A percentile compares a stretch with the other conserved stretches of the same genome.
These are phyloP conservation scores for Ophiobolus disseminans DNA, from an alignment of 2,329 filamentous ascomycete species.

Conservation along the genomic window DNA sequence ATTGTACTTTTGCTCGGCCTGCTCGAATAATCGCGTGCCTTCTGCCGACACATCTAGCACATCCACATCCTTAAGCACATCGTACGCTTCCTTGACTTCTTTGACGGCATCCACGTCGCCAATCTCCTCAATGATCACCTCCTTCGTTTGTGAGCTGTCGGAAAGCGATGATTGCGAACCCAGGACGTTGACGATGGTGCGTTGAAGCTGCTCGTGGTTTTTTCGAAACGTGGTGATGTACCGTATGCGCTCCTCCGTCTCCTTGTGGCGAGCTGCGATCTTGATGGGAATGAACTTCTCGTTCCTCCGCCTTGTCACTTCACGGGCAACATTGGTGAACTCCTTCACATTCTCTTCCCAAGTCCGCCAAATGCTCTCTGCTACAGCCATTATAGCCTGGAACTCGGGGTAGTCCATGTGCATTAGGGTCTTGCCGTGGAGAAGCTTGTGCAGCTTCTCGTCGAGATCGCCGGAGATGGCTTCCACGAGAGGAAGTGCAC, in stretches of 20 bases:
- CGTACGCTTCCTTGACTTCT: slow-evolving; percentile 94
- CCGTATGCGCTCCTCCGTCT: slow-evolving; percentile 87
- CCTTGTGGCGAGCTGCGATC: slow-evolving; percentile 83
- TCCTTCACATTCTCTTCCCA: slow-evolving; percentile 98
- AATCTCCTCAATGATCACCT: slow-evolving; percentile 86
- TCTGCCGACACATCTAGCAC: slow-evolving; percentile 89
- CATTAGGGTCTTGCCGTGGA: slow-evolving; percentile 87
- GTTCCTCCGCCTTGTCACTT: slow-evolving; percentile 89
- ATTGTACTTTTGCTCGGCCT: slow-evolving; percentile 95
- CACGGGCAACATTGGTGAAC: slow-evolving; percentile 95
- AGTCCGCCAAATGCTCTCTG: slow-evolving; percentile 83
- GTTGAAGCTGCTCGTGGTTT: slow-evolving; percentile 96
- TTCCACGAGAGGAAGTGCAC: slow-evolving; percentile 92
- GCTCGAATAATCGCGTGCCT: slow-evolving; percentile 89
- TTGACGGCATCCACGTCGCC: slow-evolving; percentile 97
- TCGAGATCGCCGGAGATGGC: slow-evolving; percentile 95
- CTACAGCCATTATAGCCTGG: slow-evolving; percentile 79
- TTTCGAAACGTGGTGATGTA: slow-evolving; percentile 95
- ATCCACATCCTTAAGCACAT: slow-evolving; percentile 92
- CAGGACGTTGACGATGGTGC: slow-evolving; percentile 95
- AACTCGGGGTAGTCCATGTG: slow-evolving; percentile 94
- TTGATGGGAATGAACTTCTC: slow-evolving; percentile 99
- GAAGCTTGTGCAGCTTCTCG: slow-evolving; percentile 79
- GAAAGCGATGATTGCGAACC: slow-evolving; percentile 65
- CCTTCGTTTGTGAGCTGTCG: slow-evolving; percentile 47